Conservation (phyloP, 2,329 filamentous ascomycete genomes). For the Botrytis sinoallii region DNA sequence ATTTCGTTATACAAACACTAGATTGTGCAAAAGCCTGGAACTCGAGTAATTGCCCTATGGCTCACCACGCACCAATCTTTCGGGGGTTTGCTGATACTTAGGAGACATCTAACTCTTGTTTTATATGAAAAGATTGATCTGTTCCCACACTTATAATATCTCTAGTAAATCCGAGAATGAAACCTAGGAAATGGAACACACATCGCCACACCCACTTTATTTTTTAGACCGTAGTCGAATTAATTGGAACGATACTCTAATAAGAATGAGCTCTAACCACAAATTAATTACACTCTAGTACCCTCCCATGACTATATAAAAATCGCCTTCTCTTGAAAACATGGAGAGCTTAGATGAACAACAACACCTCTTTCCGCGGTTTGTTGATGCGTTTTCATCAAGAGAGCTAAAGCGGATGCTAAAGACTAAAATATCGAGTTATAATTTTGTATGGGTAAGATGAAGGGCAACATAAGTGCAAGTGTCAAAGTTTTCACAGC, state of each 20-base stretch:
- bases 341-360: neutral
- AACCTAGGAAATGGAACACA: neutral
- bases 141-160: neutral
- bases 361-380: neutral
- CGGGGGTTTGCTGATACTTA: neutral
- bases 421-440: too few species aligned
- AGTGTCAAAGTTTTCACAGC: too few species aligned
- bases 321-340: neutral
- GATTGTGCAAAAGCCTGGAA: neutral
- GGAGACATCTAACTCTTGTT: accelerated
- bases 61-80: neutral
- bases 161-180: neutral
- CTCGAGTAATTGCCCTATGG: accelerated
- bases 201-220: accelerated
- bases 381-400: too few species aligned
- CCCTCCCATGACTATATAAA: neutral
- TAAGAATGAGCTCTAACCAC: neutral
- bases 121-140: neutral
- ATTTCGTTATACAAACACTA: neutral
- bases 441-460: too few species aligned
- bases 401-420: too few species aligned
- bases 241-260: neutral
- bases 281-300: neutral
- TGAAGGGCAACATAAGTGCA: accelerated
- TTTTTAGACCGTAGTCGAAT: neutral